Base-by-base conservation (phyloP, 2,329 filamentous ascomycete genomes). In the Scedosporium apiospermum region DNA sequence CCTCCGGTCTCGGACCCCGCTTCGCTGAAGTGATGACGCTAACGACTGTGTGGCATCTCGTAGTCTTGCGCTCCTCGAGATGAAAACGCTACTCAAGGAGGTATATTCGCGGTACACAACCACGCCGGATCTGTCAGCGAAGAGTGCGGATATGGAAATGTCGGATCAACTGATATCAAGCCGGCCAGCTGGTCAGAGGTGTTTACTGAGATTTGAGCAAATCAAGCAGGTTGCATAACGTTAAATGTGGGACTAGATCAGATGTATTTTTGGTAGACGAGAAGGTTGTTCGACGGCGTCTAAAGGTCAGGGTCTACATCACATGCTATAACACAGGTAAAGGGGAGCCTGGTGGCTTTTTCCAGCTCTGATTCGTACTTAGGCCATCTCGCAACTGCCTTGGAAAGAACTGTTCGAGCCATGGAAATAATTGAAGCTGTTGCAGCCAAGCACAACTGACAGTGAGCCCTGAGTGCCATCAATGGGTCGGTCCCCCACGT, bases 111-210 rank as follows among this genome's bases (percentile, higher is more conserved):
- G 72, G 14, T 88, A 81, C 63, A 76, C 72, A 27, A 89, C 87
- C 0, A 71, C 80, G 6, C 78, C 82, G 0, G 83, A 87, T 38
- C 64, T 69, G 7, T 76, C 75, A 14, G 86, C 84, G 79, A 82
- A 78, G 66, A 73, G 73, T 5, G 79, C 77, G 34, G 78, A 78
- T 26, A 89, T 89, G 87, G 76, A 77, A 41, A 84, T 88, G 77
- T 80, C 83, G 23, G 86, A 89, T 68, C 86, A 88, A 69, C 76
- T 89, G 38, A 88, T 89, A 62, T 88, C 87, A 7, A 82, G 85
- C 16, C 77, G 87, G 57, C 87, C 87, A 0, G 70, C 78, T 51
- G 84, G 81, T 5, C 81, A 87, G 69, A 80, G 72, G 61, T 89
- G 87, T 66, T 72, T 84, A 62, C 69, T 89, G 58, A 75, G 71